These are phyloP conservation scores for Rhizopogon roseolus DNA, from an alignment of 768 basidiomycete genomes.

Conservation along the genomic window DNA sequence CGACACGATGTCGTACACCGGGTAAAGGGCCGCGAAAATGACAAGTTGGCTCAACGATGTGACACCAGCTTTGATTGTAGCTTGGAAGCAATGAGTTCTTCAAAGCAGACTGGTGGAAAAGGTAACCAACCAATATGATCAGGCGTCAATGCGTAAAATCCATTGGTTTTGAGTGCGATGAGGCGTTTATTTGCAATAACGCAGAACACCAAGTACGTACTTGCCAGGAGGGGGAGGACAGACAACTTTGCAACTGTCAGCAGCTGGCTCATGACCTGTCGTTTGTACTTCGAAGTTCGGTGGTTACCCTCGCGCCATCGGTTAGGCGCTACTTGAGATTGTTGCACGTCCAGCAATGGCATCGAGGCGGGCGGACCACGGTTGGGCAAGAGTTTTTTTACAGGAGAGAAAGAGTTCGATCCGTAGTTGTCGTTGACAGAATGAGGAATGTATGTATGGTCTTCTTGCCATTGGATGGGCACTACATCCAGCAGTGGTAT, in stretches of 20 bases:
- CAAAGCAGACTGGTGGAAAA: background rate
- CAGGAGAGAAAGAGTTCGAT: too few relatives aligned
- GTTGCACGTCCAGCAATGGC: too few relatives aligned
- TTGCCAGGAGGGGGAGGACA: slow-evolving; percentile 20
- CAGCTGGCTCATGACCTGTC: background rate
- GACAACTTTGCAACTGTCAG: slow-evolving; percentile 3
- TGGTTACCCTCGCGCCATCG: background rate
- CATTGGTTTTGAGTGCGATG: slow-evolving; percentile 21
- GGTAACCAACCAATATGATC: slow-evolving; percentile 15
- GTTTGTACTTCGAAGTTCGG: background rate
- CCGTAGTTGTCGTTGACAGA: too few relatives aligned
- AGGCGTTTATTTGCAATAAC: slow-evolving; percentile 18
- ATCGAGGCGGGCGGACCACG: too few relatives aligned
- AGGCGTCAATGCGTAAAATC: slow-evolving; percentile 17
- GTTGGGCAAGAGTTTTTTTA: too few relatives aligned
- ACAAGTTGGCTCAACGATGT: slow-evolving; percentile 24
- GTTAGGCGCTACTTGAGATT: too few relatives aligned
- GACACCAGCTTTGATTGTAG: slow-evolving; percentile 24
- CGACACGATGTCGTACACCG: slow-evolving; percentile 12
- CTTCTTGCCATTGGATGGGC: too few relatives aligned
- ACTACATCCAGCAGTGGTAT: background rate
- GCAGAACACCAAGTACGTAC: slow-evolving; percentile 24
- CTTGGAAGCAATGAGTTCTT: slow-evolving; percentile 6
- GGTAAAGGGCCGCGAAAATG: slow-evolving; percentile 22
- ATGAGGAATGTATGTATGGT: too few relatives aligned